These are phyloP conservation scores for Komagataella ulmi DNA, from an alignment of 805 yeast genomes.

Conservation along the genomic window DNA sequence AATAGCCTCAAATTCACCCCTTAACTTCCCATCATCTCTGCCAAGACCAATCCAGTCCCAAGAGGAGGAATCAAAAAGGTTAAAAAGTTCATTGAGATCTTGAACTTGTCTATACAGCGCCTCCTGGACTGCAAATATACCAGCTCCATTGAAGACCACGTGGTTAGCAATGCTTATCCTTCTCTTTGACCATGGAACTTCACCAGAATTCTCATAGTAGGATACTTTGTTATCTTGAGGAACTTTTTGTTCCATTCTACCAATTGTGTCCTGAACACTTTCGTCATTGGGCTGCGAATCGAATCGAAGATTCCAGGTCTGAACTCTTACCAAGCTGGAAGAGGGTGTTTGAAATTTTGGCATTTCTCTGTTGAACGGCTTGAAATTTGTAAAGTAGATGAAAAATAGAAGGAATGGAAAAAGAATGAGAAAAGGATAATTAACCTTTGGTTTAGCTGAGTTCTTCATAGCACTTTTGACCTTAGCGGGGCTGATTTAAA, in stretches of 20 bases:
- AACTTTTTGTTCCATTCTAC: constrained; percentile 7
- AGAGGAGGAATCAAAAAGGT: constrained; percentile 2
- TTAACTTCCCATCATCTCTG: constrained; percentile 34
- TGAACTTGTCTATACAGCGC: constrained; percentile 29
- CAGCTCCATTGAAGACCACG: constrained; percentile 19
- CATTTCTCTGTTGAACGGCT: not conserved
- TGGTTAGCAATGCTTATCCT: constrained; percentile 21
- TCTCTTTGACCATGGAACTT: constrained; percentile 21
- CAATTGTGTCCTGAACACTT: constrained; percentile 10
- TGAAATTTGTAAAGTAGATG: not conserved
- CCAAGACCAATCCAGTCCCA: constrained; percentile 35
- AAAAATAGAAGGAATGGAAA: not conserved
- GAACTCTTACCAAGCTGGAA: constrained; percentile 6
- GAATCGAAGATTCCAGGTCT: constrained; percentile 17
- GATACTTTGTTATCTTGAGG: constrained; percentile 11
- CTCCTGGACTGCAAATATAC: constrained; percentile 31
- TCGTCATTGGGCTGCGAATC: constrained; percentile 12
- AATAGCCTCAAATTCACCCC: constrained; percentile 40
- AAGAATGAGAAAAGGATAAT: not conserved
- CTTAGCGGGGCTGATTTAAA: not conserved
- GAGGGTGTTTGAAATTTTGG: not conserved
- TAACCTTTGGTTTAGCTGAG: not conserved
- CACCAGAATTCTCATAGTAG: constrained; percentile 14
- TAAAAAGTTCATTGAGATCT: constrained; percentile 23
- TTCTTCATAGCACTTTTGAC: not conserved